Base-by-base conservation (phyloP, 2,329 filamentous ascomycete genomes). In the Apiospora hydei region DNA sequence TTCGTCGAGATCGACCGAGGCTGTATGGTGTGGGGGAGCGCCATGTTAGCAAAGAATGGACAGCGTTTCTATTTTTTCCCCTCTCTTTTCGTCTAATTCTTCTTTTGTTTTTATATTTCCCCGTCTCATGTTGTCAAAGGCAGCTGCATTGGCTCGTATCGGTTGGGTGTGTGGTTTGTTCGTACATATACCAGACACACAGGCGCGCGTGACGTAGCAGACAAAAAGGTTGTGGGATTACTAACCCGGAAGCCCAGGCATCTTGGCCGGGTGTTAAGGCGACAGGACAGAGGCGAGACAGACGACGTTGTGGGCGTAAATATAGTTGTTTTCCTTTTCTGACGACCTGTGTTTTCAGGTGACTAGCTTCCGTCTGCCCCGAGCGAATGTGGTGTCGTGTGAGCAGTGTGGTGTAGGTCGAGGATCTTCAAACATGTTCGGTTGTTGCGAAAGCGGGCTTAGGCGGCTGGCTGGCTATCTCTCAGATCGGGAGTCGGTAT, bases 1-100 rank as follows among this genome's bases (percentile, higher is more conserved):
- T 89, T 98, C 95, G 86, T 99, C 96, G 79, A 99, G 91, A 84
- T 99, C 96, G 85, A 99, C 95, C 84, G 94, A 98, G 78, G 94
- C 95, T 97, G 79, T 64, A 69, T 7, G 69, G 43, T 8, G 47
- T 8, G 26, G 41, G 43, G 38, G 24, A 38, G n/a, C 13, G 67
- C 41, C 67, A 49, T 41, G 57, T 64, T 64, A 64, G 57, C 57
- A 41, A 64, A 64, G 8, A n/a, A 11, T 21, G 30, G n/a, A 38
- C 67, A 26, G 13, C 18, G 10, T 14, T 21, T 30, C 4, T 38
- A 6, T 47, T 18, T 46, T 47, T 38, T 67, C 38, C 5, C 24
- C 7, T 21, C n/a, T 14, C 26, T 24, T 38, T 24, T 68, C 66
- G 10, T 46, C 13, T 46, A 8, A 4, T 61, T 47, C 0, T 43